Evolutionary conservation across 345 rosid genomes (phyloP), one percentile per base, ranked within the genome.

Genomic region (Rhizophora mangle): DNA sequence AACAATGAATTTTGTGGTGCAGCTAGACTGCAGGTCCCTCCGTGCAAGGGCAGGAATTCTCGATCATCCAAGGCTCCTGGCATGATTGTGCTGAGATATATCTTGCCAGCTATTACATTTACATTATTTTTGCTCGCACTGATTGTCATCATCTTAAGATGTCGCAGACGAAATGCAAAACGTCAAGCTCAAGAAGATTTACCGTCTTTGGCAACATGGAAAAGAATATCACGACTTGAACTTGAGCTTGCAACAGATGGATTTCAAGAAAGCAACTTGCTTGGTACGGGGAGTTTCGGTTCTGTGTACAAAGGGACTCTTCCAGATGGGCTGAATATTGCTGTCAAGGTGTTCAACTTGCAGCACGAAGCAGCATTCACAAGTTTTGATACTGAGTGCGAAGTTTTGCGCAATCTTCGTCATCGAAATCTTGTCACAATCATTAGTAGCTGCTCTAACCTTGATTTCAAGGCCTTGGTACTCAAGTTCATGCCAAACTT

Each of bases 1-100:
- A 81, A 81, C 54, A 4, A 61, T 18, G 79, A 60, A 6, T 60
- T 81, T 0, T 78, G 84, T 58, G 82, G 79, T 52, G 22, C 63
- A 22, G 15, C 63, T 4, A 21, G 62, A 15, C 5, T 78, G 6
- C 68, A 59, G 27, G 72, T 81, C 3, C 59, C 52, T 5, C 68
- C 60, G 1, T 75, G 82, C 61, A 31, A 64, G 36, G 30, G 24
- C 4, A 47, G 27, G 21, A 15, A 8, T 30, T 3, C 5, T 49
- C 18, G 21, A 47, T 11, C 30, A 26, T 21, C 62, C 19, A 46
- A 1, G 31, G 11, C 9, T 20, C 1, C 15, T 7, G 13, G 11
- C 11, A 4, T 2, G 22, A 1, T 27, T 24, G 16, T 1, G 46
- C 20, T 60, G 19, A 49, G 5, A 4, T 73, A 52, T 46, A 29